phyloP scores from a whole-genome alignment of 495 filamentous ascomycete species.

The Zalerion maritima region DNA sequence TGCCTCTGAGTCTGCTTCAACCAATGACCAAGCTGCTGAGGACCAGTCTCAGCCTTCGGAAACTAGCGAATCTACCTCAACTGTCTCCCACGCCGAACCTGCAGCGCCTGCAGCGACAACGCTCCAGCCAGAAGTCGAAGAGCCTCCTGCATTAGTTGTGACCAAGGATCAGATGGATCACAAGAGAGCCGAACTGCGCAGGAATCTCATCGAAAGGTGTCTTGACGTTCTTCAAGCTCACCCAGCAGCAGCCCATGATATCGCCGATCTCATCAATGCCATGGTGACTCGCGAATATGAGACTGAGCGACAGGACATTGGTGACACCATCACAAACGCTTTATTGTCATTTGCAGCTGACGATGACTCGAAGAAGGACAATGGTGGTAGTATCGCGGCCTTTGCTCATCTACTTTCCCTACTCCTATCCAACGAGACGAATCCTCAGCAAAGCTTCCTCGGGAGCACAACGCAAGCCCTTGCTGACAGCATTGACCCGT shows the following conservation, averaged over 20 bases:
- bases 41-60: too few relatives aligned
- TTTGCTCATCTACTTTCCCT: constrained; percentile 88
- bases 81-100: background rate
- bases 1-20: too few relatives aligned
- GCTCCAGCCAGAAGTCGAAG: too few relatives aligned
- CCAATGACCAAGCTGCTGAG: too few relatives aligned
- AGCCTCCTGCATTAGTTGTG: constrained; percentile 7
- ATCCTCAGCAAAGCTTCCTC: too few relatives aligned
- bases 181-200: constrained; percentile 54
- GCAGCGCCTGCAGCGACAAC: background rate
- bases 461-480: constrained; percentile 57
- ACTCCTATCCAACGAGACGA: constrained; percentile 60
- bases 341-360: constrained; percentile 70
- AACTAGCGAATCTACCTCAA: too few relatives aligned
- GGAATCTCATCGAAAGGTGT: constrained; percentile 73
- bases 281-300: constrained; percentile 56
- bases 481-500: constrained; percentile 58
- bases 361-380: constrained; percentile 61
- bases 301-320: constrained; percentile 58
- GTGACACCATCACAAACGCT: constrained; percentile 68
- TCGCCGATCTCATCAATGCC: constrained; percentile 70
- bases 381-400: constrained; percentile 49
- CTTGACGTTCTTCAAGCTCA: constrained; percentile 82
- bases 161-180: constrained; percentile 76
- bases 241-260: constrained; percentile 77